These are phyloP conservation scores for Protea cynaroides DNA, from an alignment of 164 flowering plant genomes.

Conservation along the genomic window DNA sequence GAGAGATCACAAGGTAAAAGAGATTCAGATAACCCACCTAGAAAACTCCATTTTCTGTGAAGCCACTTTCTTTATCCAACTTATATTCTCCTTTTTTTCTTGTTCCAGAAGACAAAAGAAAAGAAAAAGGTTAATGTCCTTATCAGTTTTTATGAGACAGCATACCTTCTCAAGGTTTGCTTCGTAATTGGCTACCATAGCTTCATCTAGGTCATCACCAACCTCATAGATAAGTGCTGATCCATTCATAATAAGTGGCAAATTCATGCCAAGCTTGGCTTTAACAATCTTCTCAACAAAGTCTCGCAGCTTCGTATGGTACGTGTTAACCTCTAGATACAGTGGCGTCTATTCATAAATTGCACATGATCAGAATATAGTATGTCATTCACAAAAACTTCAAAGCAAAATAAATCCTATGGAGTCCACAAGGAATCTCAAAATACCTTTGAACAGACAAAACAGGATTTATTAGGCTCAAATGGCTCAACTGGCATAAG, in stretches of 20 bases:
- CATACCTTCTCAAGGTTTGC: constrained; percentile 83
- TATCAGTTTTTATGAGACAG: neutral
- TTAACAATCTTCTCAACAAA: constrained; percentile 87
- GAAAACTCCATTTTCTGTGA: too few species aligned
- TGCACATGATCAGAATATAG: constrained; percentile 7
- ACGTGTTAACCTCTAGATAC: constrained; percentile 71
- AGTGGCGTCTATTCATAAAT: constrained; percentile 62
- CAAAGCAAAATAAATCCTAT: neutral
- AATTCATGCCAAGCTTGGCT: constrained; percentile 86
- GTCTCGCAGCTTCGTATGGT: constrained; percentile 66
- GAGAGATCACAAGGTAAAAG: too few species aligned
- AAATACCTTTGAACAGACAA: constrained; percentile 87
- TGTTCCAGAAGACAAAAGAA: too few species aligned
- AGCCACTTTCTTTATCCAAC: too few species aligned
- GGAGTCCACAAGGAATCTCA: neutral
- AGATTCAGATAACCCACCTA: too few species aligned
- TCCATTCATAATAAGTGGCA: constrained; percentile 85
- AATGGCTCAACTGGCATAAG: constrained; percentile 95
- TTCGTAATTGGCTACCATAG: constrained; percentile 59
- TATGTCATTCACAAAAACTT: constrained; percentile 1
- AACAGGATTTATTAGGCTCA: constrained; percentile 92
- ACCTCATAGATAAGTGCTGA: constrained; percentile 78
- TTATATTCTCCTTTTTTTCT: too few species aligned
- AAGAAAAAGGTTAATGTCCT: too few species aligned
- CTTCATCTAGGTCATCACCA: constrained; percentile 94